Base-by-base conservation (phyloP, 495 filamentous ascomycete genomes). In the Penicillium nucicola region DNA sequence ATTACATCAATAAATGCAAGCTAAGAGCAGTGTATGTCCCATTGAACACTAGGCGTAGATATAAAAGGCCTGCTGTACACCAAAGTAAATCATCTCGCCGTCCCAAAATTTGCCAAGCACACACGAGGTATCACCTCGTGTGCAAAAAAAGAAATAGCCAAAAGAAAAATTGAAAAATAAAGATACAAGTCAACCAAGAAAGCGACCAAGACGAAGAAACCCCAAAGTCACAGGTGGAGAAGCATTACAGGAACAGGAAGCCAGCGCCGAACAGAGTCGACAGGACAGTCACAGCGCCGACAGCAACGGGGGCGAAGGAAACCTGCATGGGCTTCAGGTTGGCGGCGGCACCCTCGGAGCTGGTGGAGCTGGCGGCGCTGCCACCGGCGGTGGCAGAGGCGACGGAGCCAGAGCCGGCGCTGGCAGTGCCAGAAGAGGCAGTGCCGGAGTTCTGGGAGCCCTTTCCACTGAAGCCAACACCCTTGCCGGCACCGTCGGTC, bases 381-480 rank as follows among this genome's bases (percentile, higher is more conserved):
- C 58, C 45, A 25, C 52, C 49, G 23, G 58, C 45, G 33, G 51
- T 36, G 23, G 59, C 61, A 52, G 55, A 64, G 5, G 72, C 62
- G 18, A 73, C 76, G 5, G 69, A 65, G 41, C 83, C 86, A 41
- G 84, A 84, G 47, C 83, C 85, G 14, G 84, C 69, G n/a, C 75
- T 64, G 36, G 84, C 85, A 48, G 83, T 84, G 28, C 77, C 75
- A 13, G 77, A 81, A 56, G 82, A 85, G n/a, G 59, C 45, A 51
- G 75, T 75, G 39, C 82, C 86, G 3, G 84, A 77, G 47, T 84
- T 79, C 74, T 91, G 87, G 46, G 84, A 89, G 32, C 90, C 90
- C 28, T 70, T 50, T 10, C 90, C 90, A 5, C 65, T 67, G 39
- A 96, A 85, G 50, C 90, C 90, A 0, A 77, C 77, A 2, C 85